Evolutionary conservation across 345 rosid species (phyloP).

Genomic region (Aethionema arabicum): DNA sequence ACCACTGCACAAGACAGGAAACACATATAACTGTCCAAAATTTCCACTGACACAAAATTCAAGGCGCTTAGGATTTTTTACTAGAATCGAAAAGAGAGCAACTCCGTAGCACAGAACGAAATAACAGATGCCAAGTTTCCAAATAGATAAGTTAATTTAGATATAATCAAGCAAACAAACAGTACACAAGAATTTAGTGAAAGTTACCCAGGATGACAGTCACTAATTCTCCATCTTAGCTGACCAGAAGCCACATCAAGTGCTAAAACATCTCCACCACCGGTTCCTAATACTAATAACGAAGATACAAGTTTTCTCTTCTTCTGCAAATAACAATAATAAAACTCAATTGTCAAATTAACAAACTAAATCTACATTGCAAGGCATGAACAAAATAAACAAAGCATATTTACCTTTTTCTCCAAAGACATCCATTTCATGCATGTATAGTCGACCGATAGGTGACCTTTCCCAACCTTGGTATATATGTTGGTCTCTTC

Average conservation of each 20-base stretch:
- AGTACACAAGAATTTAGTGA: conserved; percentile 11
- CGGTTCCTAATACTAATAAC: conserved; percentile 70
- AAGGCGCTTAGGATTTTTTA: background rate
- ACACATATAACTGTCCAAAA: conserved; percentile 13
- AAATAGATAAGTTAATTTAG: conserved; percentile 2
- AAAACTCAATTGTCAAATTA: background rate
- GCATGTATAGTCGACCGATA: conserved; percentile 73
- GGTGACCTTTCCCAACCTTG: conserved; percentile 60
- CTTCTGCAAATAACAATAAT: conserved; percentile 47
- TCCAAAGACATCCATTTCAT: conserved; percentile 76
- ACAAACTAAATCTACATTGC: background rate
- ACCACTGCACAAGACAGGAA: conserved; percentile 60
- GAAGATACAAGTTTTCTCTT: conserved; percentile 76
- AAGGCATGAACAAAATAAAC: background rate
- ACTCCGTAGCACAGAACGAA: background rate
- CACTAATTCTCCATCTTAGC: conserved; percentile 76
- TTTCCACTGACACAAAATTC: conserved; percentile 1
- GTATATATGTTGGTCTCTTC: conserved; percentile 39
- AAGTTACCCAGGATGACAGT: conserved; percentile 87
- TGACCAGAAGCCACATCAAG: conserved; percentile 91
- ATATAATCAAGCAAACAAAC: background rate
- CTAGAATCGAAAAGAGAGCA: conserved; percentile 9
- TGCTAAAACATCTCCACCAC: conserved; percentile 92
- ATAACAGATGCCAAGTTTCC: background rate
- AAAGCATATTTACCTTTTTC: conserved; percentile 43